Evolutionary conservation across 2,329 filamentous ascomycete species (phyloP).

Genomic region (Paraconiothyrium brasiliense): DNA sequence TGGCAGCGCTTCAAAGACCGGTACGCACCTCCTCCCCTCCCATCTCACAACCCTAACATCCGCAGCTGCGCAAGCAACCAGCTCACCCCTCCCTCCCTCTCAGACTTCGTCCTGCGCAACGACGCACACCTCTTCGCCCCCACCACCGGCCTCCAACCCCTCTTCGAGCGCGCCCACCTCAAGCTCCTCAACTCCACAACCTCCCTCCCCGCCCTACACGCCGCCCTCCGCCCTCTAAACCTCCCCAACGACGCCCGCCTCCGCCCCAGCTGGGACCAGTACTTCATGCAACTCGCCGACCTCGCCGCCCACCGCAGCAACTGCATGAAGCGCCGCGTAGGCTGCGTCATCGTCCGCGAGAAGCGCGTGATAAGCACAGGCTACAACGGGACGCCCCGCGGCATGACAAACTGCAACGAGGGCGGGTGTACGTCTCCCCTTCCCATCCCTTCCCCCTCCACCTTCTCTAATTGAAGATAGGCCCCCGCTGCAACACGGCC

Average conservation of each 20-base stretch:
- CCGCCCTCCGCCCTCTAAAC: slow-evolving; percentile 76
- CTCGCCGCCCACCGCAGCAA: slow-evolving; percentile 91
- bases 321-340: slow-evolving; percentile 97
- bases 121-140: slow-evolving; percentile 80
- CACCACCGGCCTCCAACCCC: slow-evolving; percentile 71
- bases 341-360: slow-evolving; percentile 88
- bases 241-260: slow-evolving; percentile 81
- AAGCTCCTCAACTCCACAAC: slow-evolving; percentile 86
- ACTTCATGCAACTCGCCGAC: slow-evolving; percentile 97
- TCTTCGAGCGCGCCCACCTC: slow-evolving; percentile 83
- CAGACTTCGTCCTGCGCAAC: slow-evolving; percentile 68
- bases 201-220: slow-evolving; percentile 75
- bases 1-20: slow-evolving; percentile 79
- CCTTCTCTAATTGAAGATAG: slow-evolving; percentile 38
- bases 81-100: slow-evolving; percentile 62
- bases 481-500: slow-evolving; percentile 80
- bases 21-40: slow-evolving; percentile 32
- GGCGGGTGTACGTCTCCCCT: slow-evolving; percentile 74
- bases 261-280: slow-evolving; percentile 92
- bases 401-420: slow-evolving; percentile 88
- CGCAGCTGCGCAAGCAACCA: slow-evolving; percentile 59
- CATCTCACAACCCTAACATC: background rate
- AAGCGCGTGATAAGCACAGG: slow-evolving; percentile 91
- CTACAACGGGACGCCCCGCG: slow-evolving; percentile 96
- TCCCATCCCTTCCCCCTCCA: background rate